Conservation (phyloP, 371 early-diverging fungal genomes). For the Entomophthora muscae region DNA sequence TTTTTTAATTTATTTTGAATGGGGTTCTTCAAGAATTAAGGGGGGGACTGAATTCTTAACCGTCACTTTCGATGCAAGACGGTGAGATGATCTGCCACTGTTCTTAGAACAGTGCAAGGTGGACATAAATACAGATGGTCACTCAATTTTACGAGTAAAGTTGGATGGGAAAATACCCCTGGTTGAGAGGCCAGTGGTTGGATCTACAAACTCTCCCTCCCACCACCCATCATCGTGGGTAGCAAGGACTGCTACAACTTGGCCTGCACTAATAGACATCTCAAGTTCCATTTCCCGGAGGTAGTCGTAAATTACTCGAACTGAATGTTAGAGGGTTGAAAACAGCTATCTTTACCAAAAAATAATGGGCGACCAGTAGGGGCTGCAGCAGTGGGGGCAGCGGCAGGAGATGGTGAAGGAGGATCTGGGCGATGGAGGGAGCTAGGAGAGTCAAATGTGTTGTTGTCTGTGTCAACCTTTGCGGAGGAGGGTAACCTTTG, state of each 20-base stretch:
- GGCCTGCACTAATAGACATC: conserved; percentile 45
- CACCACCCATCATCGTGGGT: conserved; percentile 45
- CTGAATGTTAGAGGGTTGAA: conserved; percentile 22
- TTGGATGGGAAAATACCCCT: conserved; percentile 41
- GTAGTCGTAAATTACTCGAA: conserved; percentile 62
- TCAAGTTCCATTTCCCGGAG: conserved; percentile 54
- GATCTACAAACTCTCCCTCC: conserved; percentile 37
- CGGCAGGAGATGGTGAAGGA: too few species aligned
- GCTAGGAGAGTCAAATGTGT: neutral
- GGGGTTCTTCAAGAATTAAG: too few species aligned
- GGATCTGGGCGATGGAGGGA: too few species aligned
- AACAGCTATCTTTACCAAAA: neutral
- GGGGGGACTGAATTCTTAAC: too few species aligned
- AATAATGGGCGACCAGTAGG: neutral
- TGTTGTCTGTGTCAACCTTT: neutral
- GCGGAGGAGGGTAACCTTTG: neutral
- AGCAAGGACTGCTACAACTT: conserved; percentile 45
- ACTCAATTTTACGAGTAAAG: conserved; percentile 13
- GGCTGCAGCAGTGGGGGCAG: too few species aligned
- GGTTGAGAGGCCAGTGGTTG: conserved; percentile 1
- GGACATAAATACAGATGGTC: too few species aligned
- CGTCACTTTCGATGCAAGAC: too few species aligned
- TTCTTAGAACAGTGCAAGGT: too few species aligned
- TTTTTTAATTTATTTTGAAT: too few species aligned
- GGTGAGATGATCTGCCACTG: too few species aligned